Percentiles rank a stretch among this genome's conserved stretches.
Evolutionary conservation across 495 filamentous ascomycete species (phyloP).

Genomic region (Massariosphaeria phaeospora): DNA sequence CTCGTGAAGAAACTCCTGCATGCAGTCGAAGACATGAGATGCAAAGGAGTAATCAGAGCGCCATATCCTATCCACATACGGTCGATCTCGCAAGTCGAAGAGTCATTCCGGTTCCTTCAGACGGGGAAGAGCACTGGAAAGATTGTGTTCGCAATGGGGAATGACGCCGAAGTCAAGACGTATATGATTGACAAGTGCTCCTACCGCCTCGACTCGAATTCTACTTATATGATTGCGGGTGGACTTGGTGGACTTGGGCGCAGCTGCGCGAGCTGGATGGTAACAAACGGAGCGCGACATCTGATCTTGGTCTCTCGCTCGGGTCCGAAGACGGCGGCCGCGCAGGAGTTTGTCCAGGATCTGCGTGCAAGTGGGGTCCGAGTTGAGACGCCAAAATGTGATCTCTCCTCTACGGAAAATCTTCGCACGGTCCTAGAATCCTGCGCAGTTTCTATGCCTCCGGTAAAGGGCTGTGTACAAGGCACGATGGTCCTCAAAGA

Average conservation of each 20-base stretch:
- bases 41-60: background rate
- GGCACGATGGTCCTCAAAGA: constrained; percentile 25
- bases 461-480: constrained; percentile 33
- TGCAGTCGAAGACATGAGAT: background rate
- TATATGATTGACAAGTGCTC: background rate
- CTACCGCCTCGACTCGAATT: background rate
- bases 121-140: background rate
- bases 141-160: background rate
- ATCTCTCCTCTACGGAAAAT: background rate
- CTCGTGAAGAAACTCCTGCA: background rate
- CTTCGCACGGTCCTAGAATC: background rate
- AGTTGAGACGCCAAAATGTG: background rate
- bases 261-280: constrained; percentile 28
- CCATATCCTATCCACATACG: background rate
- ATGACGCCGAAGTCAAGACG: background rate
- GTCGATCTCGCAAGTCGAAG: background rate
- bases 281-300: constrained; percentile 17
- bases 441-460: background rate
- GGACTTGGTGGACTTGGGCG: constrained; percentile 29
- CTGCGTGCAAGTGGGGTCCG: background rate
- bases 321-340: background rate
- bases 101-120: background rate
- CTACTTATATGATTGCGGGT: constrained; percentile 15
- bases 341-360: background rate
- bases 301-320: background rate